Evolutionary conservation across 2,329 filamentous ascomycete genomes (phyloP), one percentile per base, ranked within the genome.

Genomic region (Blumeria graminis): DNA sequence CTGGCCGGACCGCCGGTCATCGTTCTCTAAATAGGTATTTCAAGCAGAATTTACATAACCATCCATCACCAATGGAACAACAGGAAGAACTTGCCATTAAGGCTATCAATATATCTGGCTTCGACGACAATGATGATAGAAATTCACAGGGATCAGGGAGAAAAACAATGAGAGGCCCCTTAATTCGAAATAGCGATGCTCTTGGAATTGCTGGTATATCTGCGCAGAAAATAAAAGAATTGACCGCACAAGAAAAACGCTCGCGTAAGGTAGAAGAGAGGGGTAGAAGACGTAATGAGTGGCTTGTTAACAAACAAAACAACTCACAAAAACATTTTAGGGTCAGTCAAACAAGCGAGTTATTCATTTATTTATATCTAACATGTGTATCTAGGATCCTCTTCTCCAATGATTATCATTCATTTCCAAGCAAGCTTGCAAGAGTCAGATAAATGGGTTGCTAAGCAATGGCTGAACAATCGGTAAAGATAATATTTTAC

Each of bases 1-100:
- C 84, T 4, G 92, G 92, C 56, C 83, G 85, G 59, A 84, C 85
- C 7, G 88, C 93, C 39, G 92, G 92, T 41, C 92, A 98, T 68
- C 80, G 92, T 52, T 92, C 86, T 7, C 71, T 94, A 56, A 83
- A 85, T 65, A 81, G 78, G 62, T 96, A 96, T 71, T 98, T 81
- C 72, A 82, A 86, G 58, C 92, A 98, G 71, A 96, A 96, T 69
- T 74, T 98, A 46, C 81, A 84, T 69, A 85, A 80, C 68, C 83
- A 94, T 67, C 88, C 88, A 1, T 81, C 84, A 1, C 71, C 81
- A 0, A 83, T 84, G 58, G 88, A 94, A 69, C 82, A 85, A 56
- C 74, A 78, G 57, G 76, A 82, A 62, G 80, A 79, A 62, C 73
- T 82, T 58, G 75, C 79, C 5, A 76, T 86, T 57, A 76, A 82